Base-by-base conservation (phyloP, 768 basidiomycete genomes). In the Suillus discolor region DNA sequence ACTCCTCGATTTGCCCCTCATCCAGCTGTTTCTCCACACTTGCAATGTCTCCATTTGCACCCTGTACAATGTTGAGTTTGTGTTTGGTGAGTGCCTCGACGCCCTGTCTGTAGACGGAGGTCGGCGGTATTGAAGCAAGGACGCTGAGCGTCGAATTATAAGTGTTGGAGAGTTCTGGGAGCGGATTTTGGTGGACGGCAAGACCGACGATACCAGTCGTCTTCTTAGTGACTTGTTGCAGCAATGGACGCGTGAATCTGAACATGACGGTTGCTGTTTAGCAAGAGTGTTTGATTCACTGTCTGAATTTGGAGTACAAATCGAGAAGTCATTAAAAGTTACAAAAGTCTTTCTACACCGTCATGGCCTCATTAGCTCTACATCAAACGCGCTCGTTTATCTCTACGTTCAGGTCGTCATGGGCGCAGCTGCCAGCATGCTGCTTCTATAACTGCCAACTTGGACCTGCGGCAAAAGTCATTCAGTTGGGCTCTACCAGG, bases 161-260 rank as follows among this genome's bases (percentile, higher is more conserved):
- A 57, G 89, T 90, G 71, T 85, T 80, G 62, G 82, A 75, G 69
- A 99, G 86, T 64, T 85, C 88, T 15, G 94, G 93, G 23, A 99
- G 83, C 12, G 96, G 96, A 70, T 93, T 84, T 34, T 88, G 87
- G 76, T 97, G 94, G 6, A 94, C 93, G 11, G 84, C 79, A 60
- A 97, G 87, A 62, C 96, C 96, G 9, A 89, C 85, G 66, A 97
- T 86, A 59, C 94, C 93, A 12, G 96, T 97, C n/a, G 92, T 85
- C 62, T 83, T 81, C 79, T 95, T 96, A 69, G 87, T 76, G 16
- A 79, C 79, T 57, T 83, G 85, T 70, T 86, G 86, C 72, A 87
- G 79, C 57, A 92, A 82, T 63, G 92, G 90, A 51, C 90, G 90
- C 51, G 88, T 90, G 70, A 88, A 75, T 73, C 92, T 90, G 69